Base-by-base conservation (phyloP, 371 early-diverging fungal species). In the Thermomucor indicae-seudaticae region DNA sequence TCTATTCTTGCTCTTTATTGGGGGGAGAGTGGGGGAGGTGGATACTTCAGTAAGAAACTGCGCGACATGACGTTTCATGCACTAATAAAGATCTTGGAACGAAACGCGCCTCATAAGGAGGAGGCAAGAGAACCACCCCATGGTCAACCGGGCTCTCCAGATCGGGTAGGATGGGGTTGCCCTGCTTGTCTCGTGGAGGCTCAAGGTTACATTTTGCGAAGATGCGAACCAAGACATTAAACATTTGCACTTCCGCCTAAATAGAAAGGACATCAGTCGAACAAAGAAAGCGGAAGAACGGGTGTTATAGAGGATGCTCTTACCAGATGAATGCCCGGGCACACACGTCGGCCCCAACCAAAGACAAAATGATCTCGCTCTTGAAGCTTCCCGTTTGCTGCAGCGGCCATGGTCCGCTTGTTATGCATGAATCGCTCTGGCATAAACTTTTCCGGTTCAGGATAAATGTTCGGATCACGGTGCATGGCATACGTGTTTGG, bases 261-360 rank as follows among this genome's bases (percentile, higher is more conserved):
- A 16, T 5, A 40, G 12, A 17, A 16, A 35, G 14, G 1, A 20
- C 16, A 14, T 20, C 7, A 17, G 25, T 25, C 6, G 45, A n/a
- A n/a, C n/a, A n/a, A n/a, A 37, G 17, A 24, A 20, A 43, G 4
- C 12, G 17, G 4, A 0, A 19, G 8, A 1, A 1, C 6, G 5
- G 27, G 8, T 43, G 6, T 10, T 11, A 5, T 2, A 4, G 12
- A 17, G 22, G 16, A 23, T 10, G 3, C 1, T 20, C 50, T 38
- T 52, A 47, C 47, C 38, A 58, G 38, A 14, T 58, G 52, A 24
- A 42, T 53, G 6, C 53, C 58, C 20, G 49, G 53, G 16, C 58
- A 58, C 4, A 58, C 2, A 16, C 53, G 49, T 29, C 53, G 47
- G 25, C 57, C 57, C 57, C 50, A 50, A 10, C 46, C 44, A 51